Evolutionary conservation across 371 early-diverging fungal genomes (phyloP).

Genomic region (Nematocida ausubeli): DNA sequence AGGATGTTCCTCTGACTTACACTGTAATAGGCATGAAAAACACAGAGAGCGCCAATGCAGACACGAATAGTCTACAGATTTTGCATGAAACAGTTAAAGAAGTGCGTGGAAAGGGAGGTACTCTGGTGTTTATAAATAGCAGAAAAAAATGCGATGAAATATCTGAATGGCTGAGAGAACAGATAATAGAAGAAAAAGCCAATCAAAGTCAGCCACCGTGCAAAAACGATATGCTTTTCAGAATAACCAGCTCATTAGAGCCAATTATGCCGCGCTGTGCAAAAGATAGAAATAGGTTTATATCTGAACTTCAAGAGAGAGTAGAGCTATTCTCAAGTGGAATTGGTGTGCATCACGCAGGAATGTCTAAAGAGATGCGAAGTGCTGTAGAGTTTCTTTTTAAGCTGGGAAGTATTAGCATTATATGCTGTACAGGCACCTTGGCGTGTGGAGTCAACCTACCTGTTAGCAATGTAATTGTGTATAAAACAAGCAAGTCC

Average conservation of each 20-base stretch:
- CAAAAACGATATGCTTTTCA: neutral
- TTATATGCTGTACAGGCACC: conserved; percentile 53
- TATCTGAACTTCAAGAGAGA: neutral
- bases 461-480: conserved; percentile 52
- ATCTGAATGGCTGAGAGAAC: conserved; percentile 18
- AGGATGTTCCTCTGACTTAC: conserved; percentile 35
- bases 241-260: neutral
- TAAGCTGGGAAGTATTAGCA: conserved; percentile 20
- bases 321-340: conserved; percentile 21
- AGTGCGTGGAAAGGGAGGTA: neutral
- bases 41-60: neutral
- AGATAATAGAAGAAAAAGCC: neutral
- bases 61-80: neutral
- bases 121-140: conserved; percentile 48
- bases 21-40: conserved; percentile 32
- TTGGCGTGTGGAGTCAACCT: conserved; percentile 58
- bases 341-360: conserved; percentile 45
- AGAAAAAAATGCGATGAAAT: conserved; percentile 26
- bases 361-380: conserved; percentile 30
- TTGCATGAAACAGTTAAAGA: conserved; percentile 9
- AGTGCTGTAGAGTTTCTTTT: conserved; percentile 34
- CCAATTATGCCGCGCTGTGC: neutral
- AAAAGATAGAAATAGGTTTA: neutral
- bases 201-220: neutral
- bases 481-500: conserved; percentile 25